Base-by-base conservation (phyloP, 2,329 filamentous ascomycete species). In the Hypoxylon sp. region DNA sequence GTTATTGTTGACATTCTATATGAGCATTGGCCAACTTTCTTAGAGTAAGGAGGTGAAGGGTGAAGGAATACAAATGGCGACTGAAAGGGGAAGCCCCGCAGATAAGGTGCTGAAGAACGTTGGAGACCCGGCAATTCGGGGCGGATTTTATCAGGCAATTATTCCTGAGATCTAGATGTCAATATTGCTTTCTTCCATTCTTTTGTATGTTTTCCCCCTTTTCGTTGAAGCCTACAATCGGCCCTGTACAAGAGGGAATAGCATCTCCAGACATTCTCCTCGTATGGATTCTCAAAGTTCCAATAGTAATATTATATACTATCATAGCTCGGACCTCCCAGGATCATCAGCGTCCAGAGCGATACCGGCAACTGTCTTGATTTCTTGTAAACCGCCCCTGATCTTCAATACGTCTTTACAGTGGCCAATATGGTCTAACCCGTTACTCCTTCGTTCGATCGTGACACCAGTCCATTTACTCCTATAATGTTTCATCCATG, bases 1-100 rank as follows among this genome's bases (percentile, higher is more conserved):
- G 54, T 57, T 57, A 8, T 17, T 13, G 37, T 55, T 13, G 42
- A 35, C 54, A 57, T 57, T 11, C 15, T 47, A 19, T 35, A 35
- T 19, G 17, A 27, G 13, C 7, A 13, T 29, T 8, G 15, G 52
- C 15, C 17, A 19, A 17, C 8, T 42, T 19, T 54, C 10, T 39
- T 54, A 27, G 13, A 42, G 21, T 24, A 10, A 44, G 52, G 27
- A 10, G 15, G 2, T 57, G 11, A n/a, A 47, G 19, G 19, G 17
- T n/a, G 42, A 57, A 15, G 15, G 29, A 27, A 29, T 17, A 37
- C 10, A n/a, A 21, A 29, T n/a, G n/a, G 32, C 32, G 29, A 47
- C 8, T n/a, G 19, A 19, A 35, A 24, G 15, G 21, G 19, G 15
- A 37, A 48, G 17, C 54, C 52, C 54, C 54, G 54, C 54, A 47